Evolutionary conservation across 2,329 filamentous ascomycete genomes (phyloP), one percentile per base, ranked within the genome.

Genomic region (Xylaria arbuscula): DNA sequence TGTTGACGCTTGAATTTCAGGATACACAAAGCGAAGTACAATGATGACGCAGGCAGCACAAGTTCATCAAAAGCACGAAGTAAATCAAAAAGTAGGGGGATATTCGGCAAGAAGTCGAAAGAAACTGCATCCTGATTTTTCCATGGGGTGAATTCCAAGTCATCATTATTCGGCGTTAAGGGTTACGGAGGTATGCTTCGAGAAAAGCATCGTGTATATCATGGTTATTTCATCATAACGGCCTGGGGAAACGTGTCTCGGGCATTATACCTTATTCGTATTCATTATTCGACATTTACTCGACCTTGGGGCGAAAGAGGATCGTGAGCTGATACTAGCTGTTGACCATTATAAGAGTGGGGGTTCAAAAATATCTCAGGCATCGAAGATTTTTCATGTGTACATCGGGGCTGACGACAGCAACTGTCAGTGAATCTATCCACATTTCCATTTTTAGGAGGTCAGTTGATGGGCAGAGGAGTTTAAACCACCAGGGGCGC

Each of bases 11-110:
- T 69, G 45, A 69, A 54, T 72, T 24, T 67, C 64, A 97, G 94
- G 94, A 98, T 98, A 74, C 94, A 98, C 84, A 98, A 98, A 80
- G 83, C 93, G 66, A 98, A 98, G 78, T 98, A 98, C 79, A 89
- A 91, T 68, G 92, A 93, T 32, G 88, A 91, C 45, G 84, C 80
- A 60, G 78, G 77, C 65, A 78, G 81, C 67, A 79, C 79, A 67
- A 84, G 81, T 72, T 84, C 83, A 70, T 92, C 91, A 80, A 93
- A 92, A 78, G 76, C 84, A 48, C 88, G 91, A 69, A 92, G 91
- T 81, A 95, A 94, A 81, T 93, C 92, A 34, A 89, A 90, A 70
- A 89, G 91, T 57, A 86, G 92, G 73, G 89, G 87, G 69, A 90
- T 95, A 75, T 95, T 95, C 80, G 86, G 90, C 70, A 83, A 86